Base-by-base conservation (phyloP, 176 grass and related monocot genomes). In the Phoenix dactylifera region DNA sequence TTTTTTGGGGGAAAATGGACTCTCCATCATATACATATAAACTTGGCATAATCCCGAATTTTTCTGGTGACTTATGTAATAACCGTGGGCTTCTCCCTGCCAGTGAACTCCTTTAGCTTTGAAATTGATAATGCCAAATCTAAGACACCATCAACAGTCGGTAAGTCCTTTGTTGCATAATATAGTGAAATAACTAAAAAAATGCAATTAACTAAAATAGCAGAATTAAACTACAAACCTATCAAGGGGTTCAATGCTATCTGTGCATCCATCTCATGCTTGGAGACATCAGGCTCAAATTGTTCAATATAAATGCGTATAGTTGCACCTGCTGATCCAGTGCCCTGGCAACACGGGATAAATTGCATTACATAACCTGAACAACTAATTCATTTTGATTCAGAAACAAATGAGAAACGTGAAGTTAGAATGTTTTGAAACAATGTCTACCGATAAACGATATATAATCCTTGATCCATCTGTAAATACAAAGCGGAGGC, bases 401-500 rank as follows among this genome's bases (percentile, higher is more conserved):
- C 55, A 60, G 7, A 44, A 44, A 44, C 35, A 44, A 44, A 44
- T 44, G 35, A 44, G 35, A 44, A 2, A 4, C 5, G 2, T 28
- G 5, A 4, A 7, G 7, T 35, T 7, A 44, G 35, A 9, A 44
- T 44, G 2, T 44, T 44, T 44, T 44, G 7, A 44, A 44, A 17
- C 9, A 18, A 15, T 15, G 18, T 54, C 50, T 89, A 95, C 89
- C 63, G 89, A 95, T 54, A 95, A 79, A 24, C 90, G 82, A 76
- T 77, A 95, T 59, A 95, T 89, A 44, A 95, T 85, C 70, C 90
- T 95, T 17, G 85, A 95, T 25, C 85, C 90, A 48, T 95, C 82
- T 0, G 76, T 80, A 60, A 89, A 95, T 63, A 95, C 90, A 77
- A 95, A 95, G 44, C 90, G 79, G 65, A 95, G 85, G 15, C 90